phyloP scores from a whole-genome alignment of 257 asterid genomes.

The Capsicum chinense region DNA sequence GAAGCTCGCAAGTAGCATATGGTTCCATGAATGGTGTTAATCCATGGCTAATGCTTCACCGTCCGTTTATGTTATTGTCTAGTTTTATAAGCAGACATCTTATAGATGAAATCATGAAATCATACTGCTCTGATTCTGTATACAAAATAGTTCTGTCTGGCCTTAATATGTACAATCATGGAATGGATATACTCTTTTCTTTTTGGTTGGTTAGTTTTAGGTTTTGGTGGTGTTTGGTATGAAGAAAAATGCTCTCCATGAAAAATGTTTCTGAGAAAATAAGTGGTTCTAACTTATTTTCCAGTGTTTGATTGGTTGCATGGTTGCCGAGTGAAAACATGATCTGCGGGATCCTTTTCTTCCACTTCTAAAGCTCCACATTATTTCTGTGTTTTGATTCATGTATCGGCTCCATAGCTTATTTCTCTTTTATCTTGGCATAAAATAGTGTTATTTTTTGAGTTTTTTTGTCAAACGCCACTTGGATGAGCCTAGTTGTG shows the following conservation, averaged over 20 bases:
- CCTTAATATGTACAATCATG: neutral
- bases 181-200: neutral
- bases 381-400: neutral
- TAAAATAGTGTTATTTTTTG: no score
- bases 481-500: neutral
- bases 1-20: conserved; percentile 79
- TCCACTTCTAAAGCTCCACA: neutral
- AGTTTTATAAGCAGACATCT: neutral
- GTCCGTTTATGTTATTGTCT: neutral
- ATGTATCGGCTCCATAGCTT: neutral
- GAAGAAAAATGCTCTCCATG: neutral
- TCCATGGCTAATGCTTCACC: conserved; percentile 20
- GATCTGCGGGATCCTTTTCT: neutral
- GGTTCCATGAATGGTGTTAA: conserved; percentile 24
- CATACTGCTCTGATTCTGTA: conserved; percentile 24
- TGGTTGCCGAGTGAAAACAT: neutral
- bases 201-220: neutral
- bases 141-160: conserved; percentile 3
- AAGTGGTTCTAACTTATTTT: neutral
- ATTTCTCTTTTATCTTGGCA: neutral
- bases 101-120: conserved; percentile 20
- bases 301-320: neutral
- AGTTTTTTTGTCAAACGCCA: no score
- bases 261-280: neutral
- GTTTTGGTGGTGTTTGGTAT: neutral